phyloP scores from a whole-genome alignment of 352 stramenopile genomes.

The Phytophthora ramorum region DNA sequence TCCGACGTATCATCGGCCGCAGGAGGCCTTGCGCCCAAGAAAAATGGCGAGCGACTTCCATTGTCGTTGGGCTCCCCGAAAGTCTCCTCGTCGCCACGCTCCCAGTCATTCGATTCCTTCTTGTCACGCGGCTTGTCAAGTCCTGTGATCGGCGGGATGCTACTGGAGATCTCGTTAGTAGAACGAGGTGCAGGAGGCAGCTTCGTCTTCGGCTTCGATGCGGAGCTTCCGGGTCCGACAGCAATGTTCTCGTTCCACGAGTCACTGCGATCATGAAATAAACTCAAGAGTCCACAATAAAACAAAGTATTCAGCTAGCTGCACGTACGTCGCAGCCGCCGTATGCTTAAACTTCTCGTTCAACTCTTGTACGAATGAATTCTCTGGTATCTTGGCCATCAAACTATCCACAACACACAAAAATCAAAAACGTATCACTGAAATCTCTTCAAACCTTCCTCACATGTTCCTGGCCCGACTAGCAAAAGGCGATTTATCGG shows the following conservation, averaged over 20 bases:
- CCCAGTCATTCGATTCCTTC: slow-evolving; percentile 18
- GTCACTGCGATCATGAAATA: slow-evolving; percentile 40
- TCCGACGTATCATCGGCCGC: slow-evolving; percentile 4
- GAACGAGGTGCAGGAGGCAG: slow-evolving; percentile 16
- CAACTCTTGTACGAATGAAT: slow-evolving; percentile 61
- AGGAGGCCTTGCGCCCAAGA: slow-evolving; percentile 49
- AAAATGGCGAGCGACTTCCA: slow-evolving; percentile 48
- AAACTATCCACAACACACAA: slow-evolving; percentile 37
- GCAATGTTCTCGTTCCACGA: slow-evolving; percentile 49
- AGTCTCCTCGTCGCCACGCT: slow-evolving; percentile 21
- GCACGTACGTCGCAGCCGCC: slow-evolving; percentile 49
- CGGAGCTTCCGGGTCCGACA: slow-evolving; percentile 9
- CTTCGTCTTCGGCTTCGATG: slow-evolving; percentile 15
- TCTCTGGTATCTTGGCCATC: slow-evolving; percentile 49
- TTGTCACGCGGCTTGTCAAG: slow-evolving; percentile 27
- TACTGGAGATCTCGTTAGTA: slow-evolving; percentile 25
- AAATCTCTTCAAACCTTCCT: not conserved
- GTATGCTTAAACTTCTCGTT: slow-evolving; percentile 59
- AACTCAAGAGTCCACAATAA: not conserved
- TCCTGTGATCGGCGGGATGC: slow-evolving; percentile 34
- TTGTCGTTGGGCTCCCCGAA: slow-evolving; percentile 33
- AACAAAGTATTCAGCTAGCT: not conserved
- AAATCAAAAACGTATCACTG: not conserved
- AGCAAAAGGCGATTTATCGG: slow-evolving; percentile 75
- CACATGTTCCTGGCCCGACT: slow-evolving; percentile 57